These are phyloP conservation scores for Amphirosellinia nigrospora DNA, from an alignment of 495 filamentous ascomycete genomes.

Conservation along the genomic window DNA sequence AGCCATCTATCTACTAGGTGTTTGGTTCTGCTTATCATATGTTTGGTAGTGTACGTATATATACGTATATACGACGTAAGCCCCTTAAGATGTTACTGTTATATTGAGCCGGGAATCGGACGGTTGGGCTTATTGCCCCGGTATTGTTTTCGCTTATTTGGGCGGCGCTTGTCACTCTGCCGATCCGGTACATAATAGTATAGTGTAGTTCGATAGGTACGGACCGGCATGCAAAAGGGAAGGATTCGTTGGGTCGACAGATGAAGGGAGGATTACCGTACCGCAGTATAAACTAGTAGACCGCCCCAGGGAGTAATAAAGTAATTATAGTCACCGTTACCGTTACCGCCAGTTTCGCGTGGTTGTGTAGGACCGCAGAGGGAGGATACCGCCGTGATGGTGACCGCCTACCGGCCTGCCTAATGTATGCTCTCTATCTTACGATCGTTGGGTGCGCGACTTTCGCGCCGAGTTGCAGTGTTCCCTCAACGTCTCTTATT, in stretches of 20 bases:
- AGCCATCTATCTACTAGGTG: not conserved
- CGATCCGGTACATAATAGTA: conserved; percentile 12
- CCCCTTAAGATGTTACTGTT: not conserved
- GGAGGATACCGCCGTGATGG: conserved; percentile 6
- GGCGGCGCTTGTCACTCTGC: not conserved
- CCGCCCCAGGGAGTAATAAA: not conserved
- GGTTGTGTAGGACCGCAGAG: conserved; percentile 22
- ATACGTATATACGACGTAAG: not conserved
- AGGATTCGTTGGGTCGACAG: conserved; percentile 3
- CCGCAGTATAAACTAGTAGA: not conserved
- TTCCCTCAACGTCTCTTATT: not conserved
- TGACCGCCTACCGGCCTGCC: not conserved
- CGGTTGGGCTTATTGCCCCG: not conserved
- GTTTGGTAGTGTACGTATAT: not conserved
- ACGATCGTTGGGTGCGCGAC: not conserved
- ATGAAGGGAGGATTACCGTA: not conserved
- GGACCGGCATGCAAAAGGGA: conserved; percentile 13
- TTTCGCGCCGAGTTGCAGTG: not conserved
- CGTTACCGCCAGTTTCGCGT: conserved; percentile 25
- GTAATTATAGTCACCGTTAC: not conserved
- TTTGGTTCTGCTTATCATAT: not conserved
- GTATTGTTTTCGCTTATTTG: not conserved
- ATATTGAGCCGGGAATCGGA: not conserved
- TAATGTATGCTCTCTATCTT: not conserved
- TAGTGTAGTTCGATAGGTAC: conserved; percentile 2